phyloP scores from a whole-genome alignment of 2,329 filamentous ascomycete genomes.

The Beauveria sp. region DNA sequence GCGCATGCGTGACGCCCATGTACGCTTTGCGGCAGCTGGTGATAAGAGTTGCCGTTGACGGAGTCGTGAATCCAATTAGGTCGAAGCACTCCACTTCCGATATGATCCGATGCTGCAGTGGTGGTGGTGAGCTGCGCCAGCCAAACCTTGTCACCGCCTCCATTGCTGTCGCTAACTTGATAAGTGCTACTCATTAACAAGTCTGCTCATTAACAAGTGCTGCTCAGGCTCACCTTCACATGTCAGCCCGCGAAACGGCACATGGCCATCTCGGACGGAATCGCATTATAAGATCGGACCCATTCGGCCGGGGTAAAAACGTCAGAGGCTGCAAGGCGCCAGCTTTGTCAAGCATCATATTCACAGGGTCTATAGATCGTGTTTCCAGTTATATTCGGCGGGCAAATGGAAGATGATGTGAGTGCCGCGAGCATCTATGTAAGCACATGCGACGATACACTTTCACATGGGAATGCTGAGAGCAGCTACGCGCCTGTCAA shows the following conservation, averaged over 20 bases:
- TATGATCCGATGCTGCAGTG: neutral
- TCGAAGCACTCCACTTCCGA: neutral
- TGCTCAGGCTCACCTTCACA: neutral
- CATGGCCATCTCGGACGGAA: neutral
- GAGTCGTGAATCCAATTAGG: neutral
- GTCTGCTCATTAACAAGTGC: neutral
- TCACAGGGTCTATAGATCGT: too few species aligned
- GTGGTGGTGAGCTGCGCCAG: neutral
- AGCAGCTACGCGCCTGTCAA: neutral
- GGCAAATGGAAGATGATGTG: neutral
- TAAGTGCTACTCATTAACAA: too few species aligned
- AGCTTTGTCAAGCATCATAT: neutral
- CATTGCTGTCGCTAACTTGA: neutral
- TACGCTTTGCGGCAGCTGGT: neutral
- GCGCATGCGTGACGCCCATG: neutral
- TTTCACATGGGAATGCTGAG: neutral
- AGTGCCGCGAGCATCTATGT: neutral
- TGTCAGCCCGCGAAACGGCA: neutral
- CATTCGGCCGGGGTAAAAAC: neutral
- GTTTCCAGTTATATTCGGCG: neutral
- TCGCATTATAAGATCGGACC: constrained; percentile 1
- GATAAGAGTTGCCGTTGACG: neutral
- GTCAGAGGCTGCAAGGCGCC: neutral
- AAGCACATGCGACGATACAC: neutral
- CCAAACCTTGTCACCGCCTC: neutral